phyloP scores from a whole-genome alignment of 257 asterid species.

The Plantago elongata region DNA sequence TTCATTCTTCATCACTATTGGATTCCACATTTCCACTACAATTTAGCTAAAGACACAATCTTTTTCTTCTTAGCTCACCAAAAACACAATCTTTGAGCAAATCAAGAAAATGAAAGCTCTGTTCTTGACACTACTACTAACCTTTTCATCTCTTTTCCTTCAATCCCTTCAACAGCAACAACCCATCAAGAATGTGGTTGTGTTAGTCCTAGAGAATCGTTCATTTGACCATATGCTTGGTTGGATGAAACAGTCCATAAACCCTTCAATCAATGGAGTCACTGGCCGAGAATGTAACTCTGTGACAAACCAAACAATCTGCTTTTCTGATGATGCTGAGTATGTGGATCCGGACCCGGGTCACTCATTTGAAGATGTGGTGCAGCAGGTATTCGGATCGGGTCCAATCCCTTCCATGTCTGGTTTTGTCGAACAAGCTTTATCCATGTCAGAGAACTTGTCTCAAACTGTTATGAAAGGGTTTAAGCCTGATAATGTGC shows the following conservation, averaged over 20 bases:
- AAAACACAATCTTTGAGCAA: neutral
- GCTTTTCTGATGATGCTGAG: conserved; percentile 66
- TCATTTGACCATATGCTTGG: conserved; percentile 88
- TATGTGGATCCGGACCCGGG: conserved; percentile 83
- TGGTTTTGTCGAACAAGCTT: conserved; percentile 84
- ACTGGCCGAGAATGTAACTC: conserved; percentile 71
- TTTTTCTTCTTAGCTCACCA: too few species aligned
- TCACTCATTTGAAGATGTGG: conserved; percentile 73
- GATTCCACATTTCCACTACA: neutral
- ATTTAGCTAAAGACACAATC: neutral
- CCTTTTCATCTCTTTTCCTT: conserved; percentile 25
- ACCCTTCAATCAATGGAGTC: conserved; percentile 63
- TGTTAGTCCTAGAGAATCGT: conserved; percentile 69
- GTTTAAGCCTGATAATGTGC: conserved; percentile 53
- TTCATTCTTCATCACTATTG: neutral
- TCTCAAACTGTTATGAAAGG: conserved; percentile 74
- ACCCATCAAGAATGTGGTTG: conserved; percentile 66
- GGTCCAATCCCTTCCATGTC: conserved; percentile 54
- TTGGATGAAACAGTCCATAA: conserved; percentile 71
- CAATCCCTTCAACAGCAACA: conserved; percentile 35
- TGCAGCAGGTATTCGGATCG: conserved; percentile 58
- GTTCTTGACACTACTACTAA: conserved; percentile 27
- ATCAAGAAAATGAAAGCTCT: conserved; percentile 23
- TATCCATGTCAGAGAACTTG: conserved; percentile 33
- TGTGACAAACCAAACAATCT: conserved; percentile 31